These are phyloP conservation scores for Pistacia vera DNA, from an alignment of 345 rosid genomes.

Conservation along the genomic window DNA sequence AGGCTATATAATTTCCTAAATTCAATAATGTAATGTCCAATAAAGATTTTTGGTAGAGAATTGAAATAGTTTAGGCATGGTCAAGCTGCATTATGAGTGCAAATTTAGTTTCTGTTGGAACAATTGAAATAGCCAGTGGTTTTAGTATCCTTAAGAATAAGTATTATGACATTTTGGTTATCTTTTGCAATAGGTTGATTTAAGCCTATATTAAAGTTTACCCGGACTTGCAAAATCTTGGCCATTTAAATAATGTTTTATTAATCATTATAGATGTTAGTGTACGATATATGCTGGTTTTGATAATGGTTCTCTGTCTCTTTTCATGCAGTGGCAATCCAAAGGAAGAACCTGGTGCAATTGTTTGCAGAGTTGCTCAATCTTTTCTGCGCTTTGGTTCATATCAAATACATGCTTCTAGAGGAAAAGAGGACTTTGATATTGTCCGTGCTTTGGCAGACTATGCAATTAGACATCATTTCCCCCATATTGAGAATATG, in stretches of 20 bases:
- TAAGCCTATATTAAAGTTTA: background rate
- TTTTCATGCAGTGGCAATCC: conserved; percentile 80
- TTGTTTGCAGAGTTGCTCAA: conserved; percentile 89
- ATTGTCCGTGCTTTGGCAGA: conserved; percentile 82
- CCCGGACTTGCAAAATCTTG: background rate
- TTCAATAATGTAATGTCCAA: background rate
- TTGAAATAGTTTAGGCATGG: background rate
- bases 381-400: conserved; percentile 94
- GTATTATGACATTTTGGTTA: background rate
- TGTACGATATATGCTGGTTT: background rate
- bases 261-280: conserved; percentile 3
- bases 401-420: conserved; percentile 84
- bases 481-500: conserved; percentile 85
- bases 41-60: background rate
- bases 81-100: background rate
- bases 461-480: conserved; percentile 91
- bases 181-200: background rate
- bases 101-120: background rate
- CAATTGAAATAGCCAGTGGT: background rate
- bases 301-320: conserved; percentile 10
- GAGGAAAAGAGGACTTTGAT: conserved; percentile 87
- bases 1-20: background rate
- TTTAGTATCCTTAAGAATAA: background rate
- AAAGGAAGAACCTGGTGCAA: conserved; percentile 96
- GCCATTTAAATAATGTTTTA: background rate